Base-by-base conservation (phyloP, 768 basidiomycete species). In the Leccinum variicolor region DNA sequence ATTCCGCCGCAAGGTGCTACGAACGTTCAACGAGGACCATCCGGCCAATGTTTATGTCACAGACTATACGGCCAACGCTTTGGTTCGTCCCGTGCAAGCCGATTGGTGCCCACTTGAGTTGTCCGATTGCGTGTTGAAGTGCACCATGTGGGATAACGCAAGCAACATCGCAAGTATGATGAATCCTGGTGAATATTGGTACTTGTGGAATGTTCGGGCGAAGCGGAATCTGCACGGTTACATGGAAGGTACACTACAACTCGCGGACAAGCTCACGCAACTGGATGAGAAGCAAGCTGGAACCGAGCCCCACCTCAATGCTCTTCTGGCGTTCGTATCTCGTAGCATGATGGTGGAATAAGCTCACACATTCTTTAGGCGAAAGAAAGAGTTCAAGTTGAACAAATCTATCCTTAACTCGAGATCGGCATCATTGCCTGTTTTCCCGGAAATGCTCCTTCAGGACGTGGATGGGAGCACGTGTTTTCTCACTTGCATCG, bases 91-190 rank as follows among this genome's bases (percentile, higher is more conserved):
- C 15, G 60, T 75, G n/a, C 71, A 75, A 53, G 72, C 74, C 7
- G 53, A 69, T 46, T 84, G 80, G 80, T 85, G 81, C 66, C 75
- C 80, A 11, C 65, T 73, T 6, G 72, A 70, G 25, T 69, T 88
- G 33, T 71, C 70, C 3, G 73, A 78, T 14, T 68, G 64, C 25
- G 76, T 84, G 17, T 64, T 89, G n/a, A 79, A 75, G 50, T 76
- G 87, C 29, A 80, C 81, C 61, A 80, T 84, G 72, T 89, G 84
- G 84, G 82, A 84, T 60, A 65, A 45, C 1, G 84, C 87, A 13
- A 72, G 68, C 2, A 55, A 62, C 23, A 55, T 75, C 9, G 84
- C 76, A 11, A 71, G 60, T 28, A 69, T 58, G 2, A 81, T 89
- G 79, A 65, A 71, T 43, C 62, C 71, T 1, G 81, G 82, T 23